Evolutionary conservation across 352 stramenopile species (phyloP).

Genomic region (Phytopythium litorale): DNA sequence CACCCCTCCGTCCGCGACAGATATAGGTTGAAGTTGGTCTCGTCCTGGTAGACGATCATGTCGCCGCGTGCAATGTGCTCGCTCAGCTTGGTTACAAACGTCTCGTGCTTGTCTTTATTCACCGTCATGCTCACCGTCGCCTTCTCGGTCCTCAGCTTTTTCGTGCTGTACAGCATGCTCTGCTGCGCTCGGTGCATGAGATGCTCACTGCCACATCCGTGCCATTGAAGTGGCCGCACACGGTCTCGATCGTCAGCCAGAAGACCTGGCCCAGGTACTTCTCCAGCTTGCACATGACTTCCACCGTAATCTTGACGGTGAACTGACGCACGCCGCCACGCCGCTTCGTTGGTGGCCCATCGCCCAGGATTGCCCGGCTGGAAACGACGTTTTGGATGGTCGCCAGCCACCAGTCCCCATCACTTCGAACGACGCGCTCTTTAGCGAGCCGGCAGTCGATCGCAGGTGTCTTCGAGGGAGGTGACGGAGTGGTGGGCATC

Average conservation of each 20-base stretch:
- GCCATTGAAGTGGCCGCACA: neutral
- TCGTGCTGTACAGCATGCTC: neutral
- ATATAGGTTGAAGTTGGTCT: constrained; percentile 28
- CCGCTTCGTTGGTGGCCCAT: too few species aligned
- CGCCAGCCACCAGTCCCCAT: too few species aligned
- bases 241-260: neutral
- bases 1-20: constrained; percentile 7
- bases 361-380: too few species aligned
- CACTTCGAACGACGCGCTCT: too few species aligned
- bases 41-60: constrained; percentile 20
- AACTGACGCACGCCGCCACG: too few species aligned
- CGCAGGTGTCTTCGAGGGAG: too few species aligned
- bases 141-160: neutral
- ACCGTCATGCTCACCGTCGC: neutral
- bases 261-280: too few species aligned
- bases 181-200: neutral
- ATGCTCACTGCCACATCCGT: neutral
- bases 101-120: neutral
- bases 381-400: too few species aligned
- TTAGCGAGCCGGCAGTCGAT: too few species aligned
- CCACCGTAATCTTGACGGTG: too few species aligned
- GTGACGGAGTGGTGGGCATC: too few species aligned
- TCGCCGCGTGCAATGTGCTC: constrained; percentile 12
- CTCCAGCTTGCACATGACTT: too few species aligned
- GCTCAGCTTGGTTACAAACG: neutral